Evolutionary conservation across 371 early-diverging fungal genomes (phyloP).

Genomic region (Mortierella sp.): DNA sequence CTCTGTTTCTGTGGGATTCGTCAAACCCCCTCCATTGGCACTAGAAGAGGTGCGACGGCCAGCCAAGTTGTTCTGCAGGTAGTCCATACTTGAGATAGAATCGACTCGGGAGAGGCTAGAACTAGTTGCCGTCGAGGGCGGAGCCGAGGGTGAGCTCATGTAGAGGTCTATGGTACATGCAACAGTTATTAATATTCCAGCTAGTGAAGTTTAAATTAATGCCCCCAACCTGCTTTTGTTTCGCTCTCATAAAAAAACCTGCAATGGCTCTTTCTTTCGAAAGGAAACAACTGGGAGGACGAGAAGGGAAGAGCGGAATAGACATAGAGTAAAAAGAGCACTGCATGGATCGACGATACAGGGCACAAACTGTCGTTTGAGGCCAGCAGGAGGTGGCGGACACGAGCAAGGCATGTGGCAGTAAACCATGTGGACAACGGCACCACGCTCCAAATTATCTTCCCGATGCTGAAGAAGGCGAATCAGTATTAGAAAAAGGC

Average conservation of each 20-base stretch:
- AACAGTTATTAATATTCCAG: neutral
- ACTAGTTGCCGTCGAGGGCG: conserved; percentile 19
- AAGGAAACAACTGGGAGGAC: too few species aligned
- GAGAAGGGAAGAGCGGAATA: too few species aligned
- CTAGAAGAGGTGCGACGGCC: neutral
- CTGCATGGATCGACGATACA: too few species aligned
- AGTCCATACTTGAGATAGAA: conserved; percentile 29
- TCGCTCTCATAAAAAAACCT: neutral
- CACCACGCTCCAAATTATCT: too few species aligned
- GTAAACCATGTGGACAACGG: too few species aligned
- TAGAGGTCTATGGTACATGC: conserved; percentile 35
- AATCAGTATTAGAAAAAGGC: too few species aligned
- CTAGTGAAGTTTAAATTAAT: neutral
- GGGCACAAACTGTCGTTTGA: too few species aligned
- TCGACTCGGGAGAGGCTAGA: conserved; percentile 25
- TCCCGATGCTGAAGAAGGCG: too few species aligned
- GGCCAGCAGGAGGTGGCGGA: too few species aligned
- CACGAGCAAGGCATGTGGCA: too few species aligned
- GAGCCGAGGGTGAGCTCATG: conserved; percentile 35
- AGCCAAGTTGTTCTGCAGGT: conserved; percentile 17
- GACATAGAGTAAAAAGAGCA: neutral
- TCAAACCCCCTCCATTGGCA: neutral
- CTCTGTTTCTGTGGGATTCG: conserved; percentile 1
- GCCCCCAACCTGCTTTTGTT: neutral
- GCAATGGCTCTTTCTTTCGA: too few species aligned